These are phyloP conservation scores for Guyanaporus albipodus DNA, from an alignment of 768 basidiomycete genomes.

Conservation along the genomic window DNA sequence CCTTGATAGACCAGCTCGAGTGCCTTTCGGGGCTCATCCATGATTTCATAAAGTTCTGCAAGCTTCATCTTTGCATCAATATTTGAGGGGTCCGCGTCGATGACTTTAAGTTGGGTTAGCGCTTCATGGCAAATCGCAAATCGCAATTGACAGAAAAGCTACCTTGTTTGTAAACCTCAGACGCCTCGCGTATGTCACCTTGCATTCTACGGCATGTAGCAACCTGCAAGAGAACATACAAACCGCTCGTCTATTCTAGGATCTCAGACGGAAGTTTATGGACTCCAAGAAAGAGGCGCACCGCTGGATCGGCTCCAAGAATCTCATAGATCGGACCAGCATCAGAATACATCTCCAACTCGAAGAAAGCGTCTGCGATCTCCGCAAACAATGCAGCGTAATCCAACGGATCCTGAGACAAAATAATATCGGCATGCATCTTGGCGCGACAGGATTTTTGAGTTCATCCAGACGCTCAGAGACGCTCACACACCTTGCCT, in stretches of 20 bases:
- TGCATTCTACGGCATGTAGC: slow-evolving; percentile 78
- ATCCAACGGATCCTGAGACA: slow-evolving; percentile 67
- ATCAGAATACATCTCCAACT: slow-evolving; percentile 64
- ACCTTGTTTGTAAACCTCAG: slow-evolving; percentile 84
- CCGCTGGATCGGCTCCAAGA: slow-evolving; percentile 70
- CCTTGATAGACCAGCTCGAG: slow-evolving; percentile 67
- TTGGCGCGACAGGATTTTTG: slow-evolving; percentile 29
- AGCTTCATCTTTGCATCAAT: slow-evolving; percentile 86
- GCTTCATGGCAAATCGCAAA: background rate
- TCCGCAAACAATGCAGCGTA: slow-evolving; percentile 78
- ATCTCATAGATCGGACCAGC: slow-evolving; percentile 79
- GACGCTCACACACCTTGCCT: slow-evolving; percentile 56
- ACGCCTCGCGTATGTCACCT: slow-evolving; percentile 71
- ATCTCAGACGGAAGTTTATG: background rate
- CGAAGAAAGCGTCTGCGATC: slow-evolving; percentile 80
- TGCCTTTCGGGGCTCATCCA: slow-evolving; percentile 76
- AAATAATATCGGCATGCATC: slow-evolving; percentile 74
- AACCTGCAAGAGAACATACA: slow-evolving; percentile 70
- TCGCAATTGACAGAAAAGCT: slow-evolving; percentile 13
- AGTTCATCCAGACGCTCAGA: background rate
- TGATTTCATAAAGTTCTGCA: slow-evolving; percentile 84
- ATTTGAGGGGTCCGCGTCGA: slow-evolving; percentile 67
- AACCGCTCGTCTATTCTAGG: slow-evolving; percentile 60
- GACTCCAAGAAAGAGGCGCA: slow-evolving; percentile 33
- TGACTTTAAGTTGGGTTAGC: slow-evolving; percentile 47